These are phyloP conservation scores for Magnaporthales sp. DNA, from an alignment of 2,329 filamentous ascomycete genomes.

Conservation along the genomic window DNA sequence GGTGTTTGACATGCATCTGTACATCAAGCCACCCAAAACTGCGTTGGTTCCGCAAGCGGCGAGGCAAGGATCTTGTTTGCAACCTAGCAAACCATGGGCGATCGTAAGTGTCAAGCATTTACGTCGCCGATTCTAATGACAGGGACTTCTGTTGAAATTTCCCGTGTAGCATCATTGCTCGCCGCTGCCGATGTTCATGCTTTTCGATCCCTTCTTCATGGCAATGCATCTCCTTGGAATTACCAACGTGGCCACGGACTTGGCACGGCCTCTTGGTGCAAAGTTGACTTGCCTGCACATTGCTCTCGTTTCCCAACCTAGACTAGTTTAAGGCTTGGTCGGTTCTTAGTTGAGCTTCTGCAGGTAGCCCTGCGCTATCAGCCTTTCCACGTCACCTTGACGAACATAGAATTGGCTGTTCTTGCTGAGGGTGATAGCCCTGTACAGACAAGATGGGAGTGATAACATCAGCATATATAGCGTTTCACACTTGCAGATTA, in stretches of 20 bases:
- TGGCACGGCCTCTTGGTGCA: neutral
- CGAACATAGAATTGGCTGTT: constrained; percentile 98
- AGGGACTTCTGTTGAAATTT: neutral
- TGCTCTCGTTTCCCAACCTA: neutral
- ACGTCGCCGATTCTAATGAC: neutral
- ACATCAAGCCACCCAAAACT: neutral
- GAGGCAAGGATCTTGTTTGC: neutral
- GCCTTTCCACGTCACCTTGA: constrained; percentile 86
- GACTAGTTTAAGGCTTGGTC: neutral
- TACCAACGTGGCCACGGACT: neutral
- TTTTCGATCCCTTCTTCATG: neutral
- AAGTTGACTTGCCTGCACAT: neutral
- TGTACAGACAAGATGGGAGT: constrained; percentile 24
- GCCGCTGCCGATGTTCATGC: neutral
- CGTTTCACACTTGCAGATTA: neutral
- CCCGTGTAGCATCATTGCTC: neutral
- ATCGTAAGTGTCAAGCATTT: neutral
- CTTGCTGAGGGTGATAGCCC: constrained; percentile 90
- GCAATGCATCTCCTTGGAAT: neutral
- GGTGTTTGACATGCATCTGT: neutral
- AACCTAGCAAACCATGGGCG: neutral
- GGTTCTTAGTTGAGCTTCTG: constrained; percentile 66
- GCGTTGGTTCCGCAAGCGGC: neutral
- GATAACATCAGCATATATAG: neutral
- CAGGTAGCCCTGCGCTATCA: constrained; percentile 91